Evolutionary conservation across 345 rosid genomes (phyloP).

Genomic region (Brassica rapa): DNA sequence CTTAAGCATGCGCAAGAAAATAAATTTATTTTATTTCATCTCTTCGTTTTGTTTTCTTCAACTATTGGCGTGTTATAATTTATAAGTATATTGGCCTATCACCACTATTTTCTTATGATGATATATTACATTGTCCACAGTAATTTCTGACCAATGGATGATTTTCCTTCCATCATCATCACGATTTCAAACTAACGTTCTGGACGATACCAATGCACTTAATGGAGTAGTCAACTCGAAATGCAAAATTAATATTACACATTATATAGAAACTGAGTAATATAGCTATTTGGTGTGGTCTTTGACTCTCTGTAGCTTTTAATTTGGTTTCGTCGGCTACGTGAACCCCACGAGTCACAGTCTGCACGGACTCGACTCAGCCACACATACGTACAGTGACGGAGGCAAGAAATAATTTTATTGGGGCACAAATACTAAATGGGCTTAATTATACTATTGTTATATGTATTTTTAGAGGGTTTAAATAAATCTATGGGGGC

Average conservation of each 20-base stretch:
- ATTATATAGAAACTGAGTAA: background rate
- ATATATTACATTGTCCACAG: background rate
- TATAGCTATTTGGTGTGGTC: slow-evolving; percentile 2
- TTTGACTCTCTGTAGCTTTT: slow-evolving; percentile 3
- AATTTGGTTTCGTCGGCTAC: slow-evolving; percentile 17
- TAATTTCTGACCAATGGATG: background rate
- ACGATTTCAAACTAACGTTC: background rate
- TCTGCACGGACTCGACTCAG: slow-evolving; percentile 23
- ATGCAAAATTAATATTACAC: background rate
- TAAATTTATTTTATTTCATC: background rate
- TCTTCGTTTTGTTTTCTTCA: background rate
- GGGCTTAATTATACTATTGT: too few species aligned
- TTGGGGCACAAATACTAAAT: too few species aligned
- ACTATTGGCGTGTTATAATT: background rate
- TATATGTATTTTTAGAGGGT: too few species aligned
- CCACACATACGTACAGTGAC: slow-evolving; percentile 15
- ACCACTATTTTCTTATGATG: background rate
- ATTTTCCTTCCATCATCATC: background rate
- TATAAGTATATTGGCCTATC: background rate
- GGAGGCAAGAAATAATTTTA: too few species aligned
- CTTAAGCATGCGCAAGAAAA: background rate
- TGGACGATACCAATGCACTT: background rate
- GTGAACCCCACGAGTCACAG: slow-evolving; percentile 37
- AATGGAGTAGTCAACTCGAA: background rate
- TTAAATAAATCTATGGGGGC: too few species aligned